Evolutionary conservation across 192 early-diverging fungal genomes (phyloP), one percentile per base, ranked within the genome.

Genomic region (Phycomyces blakesleeanus): DNA sequence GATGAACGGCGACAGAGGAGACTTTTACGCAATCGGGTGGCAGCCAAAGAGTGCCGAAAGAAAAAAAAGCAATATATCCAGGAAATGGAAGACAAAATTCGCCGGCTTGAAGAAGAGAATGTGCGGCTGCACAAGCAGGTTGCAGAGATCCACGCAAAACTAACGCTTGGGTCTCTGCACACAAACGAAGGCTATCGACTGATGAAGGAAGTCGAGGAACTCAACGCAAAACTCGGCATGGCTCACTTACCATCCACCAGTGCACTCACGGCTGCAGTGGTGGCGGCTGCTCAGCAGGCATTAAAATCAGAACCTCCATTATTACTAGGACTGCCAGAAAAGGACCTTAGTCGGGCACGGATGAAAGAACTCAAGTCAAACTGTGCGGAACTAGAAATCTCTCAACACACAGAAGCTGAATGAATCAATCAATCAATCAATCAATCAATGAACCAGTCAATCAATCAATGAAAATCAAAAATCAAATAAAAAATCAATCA

Each of bases 11-110:
- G 89, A 60, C 85, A 88, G 51, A 84, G 91, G 24, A 78, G 91
- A 7, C 67, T 93, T 67, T 75, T 85, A 63, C 82, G 88, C 58
- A 93, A 93, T 75, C 75, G 91, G 7, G 75, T 91, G 18, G 91
- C 91, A 0, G 91, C 91, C 56, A 91, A 91, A 72, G 91, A 91
- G 66, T 93, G 89, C 54, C 84, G 91, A 7, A 87, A 88, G 59
- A 93, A 93, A 69, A 91, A 91, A 71, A 93, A 93, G 68, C 81
- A 77, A n/a, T 90, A 85, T 61, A 85, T 93, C 26, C 71, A 74
- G 18, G 88, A 87, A 39, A 78, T 93, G 53, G 88, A 91, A 55
- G 77, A 85, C 42, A 83, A 86, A 52, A 78, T 88, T 9, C 56
- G 71, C 11, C 67, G 78, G 26, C 53, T 91, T 20, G 82, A 87